These are phyloP conservation scores for Aureobasidium leucospermi DNA, from an alignment of 2,329 filamentous ascomycete genomes.

Conservation along the genomic window DNA sequence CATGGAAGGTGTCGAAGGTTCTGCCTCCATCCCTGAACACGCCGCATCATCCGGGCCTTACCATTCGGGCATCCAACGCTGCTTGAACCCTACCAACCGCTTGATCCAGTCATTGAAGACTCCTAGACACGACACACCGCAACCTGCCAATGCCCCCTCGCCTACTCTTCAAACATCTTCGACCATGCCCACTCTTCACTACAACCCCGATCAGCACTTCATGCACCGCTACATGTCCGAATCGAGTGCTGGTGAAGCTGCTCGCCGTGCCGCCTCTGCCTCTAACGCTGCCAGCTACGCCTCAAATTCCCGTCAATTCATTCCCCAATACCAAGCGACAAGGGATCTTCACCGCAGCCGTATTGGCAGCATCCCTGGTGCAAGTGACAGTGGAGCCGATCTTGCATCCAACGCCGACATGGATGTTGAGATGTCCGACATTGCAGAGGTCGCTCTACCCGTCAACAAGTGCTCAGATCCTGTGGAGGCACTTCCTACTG, in stretches of 20 bases:
- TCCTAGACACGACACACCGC: constrained; percentile 17
- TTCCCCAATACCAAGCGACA: constrained; percentile 15
- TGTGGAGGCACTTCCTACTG: constrained; percentile 47
- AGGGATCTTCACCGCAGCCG: constrained; percentile 13
- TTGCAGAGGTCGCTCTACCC: constrained; percentile 4
- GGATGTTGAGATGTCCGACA: constrained; percentile 22
- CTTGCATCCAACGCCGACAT: constrained; percentile 28
- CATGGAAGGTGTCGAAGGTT: constrained; percentile 18
- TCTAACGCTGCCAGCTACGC: constrained; percentile 9
- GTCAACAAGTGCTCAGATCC: constrained; percentile 35
- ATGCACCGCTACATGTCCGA: constrained; percentile 11
- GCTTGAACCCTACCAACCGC: background rate
- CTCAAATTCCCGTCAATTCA: background rate
- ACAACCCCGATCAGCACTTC: constrained; percentile 10
- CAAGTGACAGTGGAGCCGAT: constrained; percentile 31
- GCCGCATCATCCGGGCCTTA: constrained; percentile 7
- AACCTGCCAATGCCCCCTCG: constrained; percentile 15
- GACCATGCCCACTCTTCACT: constrained; percentile 14
- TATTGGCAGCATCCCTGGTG: constrained; percentile 20
- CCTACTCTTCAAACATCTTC: constrained; percentile 11
- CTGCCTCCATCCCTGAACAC: constrained; percentile 12
- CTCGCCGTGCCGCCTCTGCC: constrained; percentile 15
- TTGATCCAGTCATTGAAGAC: constrained; percentile 14
- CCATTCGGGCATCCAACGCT: constrained; percentile 11
- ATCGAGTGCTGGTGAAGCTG: constrained; percentile 12